phyloP scores from a whole-genome alignment of 2,329 filamentous ascomycete genomes.

The Botrytis medusae region DNA sequence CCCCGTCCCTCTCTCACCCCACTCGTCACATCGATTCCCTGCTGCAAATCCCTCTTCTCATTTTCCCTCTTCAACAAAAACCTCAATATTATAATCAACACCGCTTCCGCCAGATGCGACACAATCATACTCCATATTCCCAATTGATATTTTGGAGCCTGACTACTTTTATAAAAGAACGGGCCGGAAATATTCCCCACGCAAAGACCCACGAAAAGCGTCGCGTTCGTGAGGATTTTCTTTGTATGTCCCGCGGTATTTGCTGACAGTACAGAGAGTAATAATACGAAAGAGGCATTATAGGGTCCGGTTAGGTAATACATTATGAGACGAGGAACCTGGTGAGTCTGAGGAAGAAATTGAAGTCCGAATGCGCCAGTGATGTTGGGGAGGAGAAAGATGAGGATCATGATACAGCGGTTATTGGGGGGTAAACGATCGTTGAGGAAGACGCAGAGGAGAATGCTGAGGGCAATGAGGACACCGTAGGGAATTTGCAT shows the following conservation, averaged over 20 bases:
- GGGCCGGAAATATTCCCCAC: constrained; percentile 51
- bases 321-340: constrained; percentile 50
- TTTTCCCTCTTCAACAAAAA: constrained; percentile 8
- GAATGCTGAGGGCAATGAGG: constrained; percentile 59
- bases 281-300: constrained; percentile 26
- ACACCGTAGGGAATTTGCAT: constrained; percentile 55
- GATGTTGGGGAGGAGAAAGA: constrained; percentile 55
- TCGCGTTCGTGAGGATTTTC: constrained; percentile 47
- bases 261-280: constrained; percentile 49
- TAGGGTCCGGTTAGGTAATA: constrained; percentile 45
- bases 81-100: neutral
- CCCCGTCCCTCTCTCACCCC: neutral
- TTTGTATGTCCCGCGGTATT: constrained; percentile 59
- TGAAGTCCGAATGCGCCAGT: constrained; percentile 52
- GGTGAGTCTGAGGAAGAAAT: constrained; percentile 45
- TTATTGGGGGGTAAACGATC: constrained; percentile 48
- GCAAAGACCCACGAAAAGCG: constrained; percentile 48
- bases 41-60: neutral
- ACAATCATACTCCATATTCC: constrained; percentile 17
- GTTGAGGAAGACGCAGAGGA: constrained; percentile 39
- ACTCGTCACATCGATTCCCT: neutral
- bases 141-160: constrained; percentile 7
- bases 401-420: constrained; percentile 44
- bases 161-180: constrained; percentile 26
- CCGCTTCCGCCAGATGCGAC: neutral